A percentile compares a stretch with the other conserved stretches of the same genome.
Conservation (phyloP, 805 yeast genomes). For the Kluyveromyces lactis region DNA sequence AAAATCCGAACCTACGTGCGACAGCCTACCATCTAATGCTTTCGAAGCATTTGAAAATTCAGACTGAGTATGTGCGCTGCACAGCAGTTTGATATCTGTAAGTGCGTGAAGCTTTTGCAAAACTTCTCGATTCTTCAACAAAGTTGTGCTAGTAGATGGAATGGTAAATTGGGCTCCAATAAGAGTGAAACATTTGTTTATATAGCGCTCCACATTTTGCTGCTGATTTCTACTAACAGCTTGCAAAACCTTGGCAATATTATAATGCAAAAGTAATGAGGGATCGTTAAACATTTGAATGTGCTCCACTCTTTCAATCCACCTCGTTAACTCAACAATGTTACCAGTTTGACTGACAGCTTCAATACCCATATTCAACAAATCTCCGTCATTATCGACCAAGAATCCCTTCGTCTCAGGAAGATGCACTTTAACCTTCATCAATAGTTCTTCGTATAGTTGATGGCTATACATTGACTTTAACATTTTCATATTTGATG, state of each 20-base stretch:
- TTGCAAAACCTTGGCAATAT: slow-evolving; percentile 55
- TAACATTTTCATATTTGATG: slow-evolving; percentile 45
- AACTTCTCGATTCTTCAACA: slow-evolving; percentile 39
- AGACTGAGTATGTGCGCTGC: slow-evolving; percentile 13
- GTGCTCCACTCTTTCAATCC: slow-evolving; percentile 51
- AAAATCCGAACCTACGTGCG: slow-evolving; percentile 42
- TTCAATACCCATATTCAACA: slow-evolving; percentile 63
- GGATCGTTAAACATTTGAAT: slow-evolving; percentile 39
- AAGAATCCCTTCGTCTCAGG: slow-evolving; percentile 28
- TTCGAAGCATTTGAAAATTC: slow-evolving; percentile 12
- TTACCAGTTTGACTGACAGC: slow-evolving; percentile 66
- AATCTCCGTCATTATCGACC: slow-evolving; percentile 33
- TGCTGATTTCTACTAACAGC: slow-evolving; percentile 33
- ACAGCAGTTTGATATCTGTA: slow-evolving; percentile 44
- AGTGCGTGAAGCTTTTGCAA: slow-evolving; percentile 53
- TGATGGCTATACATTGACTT: slow-evolving; percentile 72
- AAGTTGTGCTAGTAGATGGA: slow-evolving; percentile 40
- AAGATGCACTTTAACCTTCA: slow-evolving; percentile 37
- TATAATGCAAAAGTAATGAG: slow-evolving; percentile 46
- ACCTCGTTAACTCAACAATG: slow-evolving; percentile 38
- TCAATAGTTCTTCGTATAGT: slow-evolving; percentile 56
- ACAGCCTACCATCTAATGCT: slow-evolving; percentile 20
- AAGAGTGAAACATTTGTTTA: slow-evolving; percentile 44
- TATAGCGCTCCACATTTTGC: slow-evolving; percentile 30
- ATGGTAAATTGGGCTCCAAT: slow-evolving; percentile 55